Percentiles rank a stretch among this genome's conserved stretches.
Conservation (phyloP, 768 basidiomycete species). For the Mycena metata region DNA sequence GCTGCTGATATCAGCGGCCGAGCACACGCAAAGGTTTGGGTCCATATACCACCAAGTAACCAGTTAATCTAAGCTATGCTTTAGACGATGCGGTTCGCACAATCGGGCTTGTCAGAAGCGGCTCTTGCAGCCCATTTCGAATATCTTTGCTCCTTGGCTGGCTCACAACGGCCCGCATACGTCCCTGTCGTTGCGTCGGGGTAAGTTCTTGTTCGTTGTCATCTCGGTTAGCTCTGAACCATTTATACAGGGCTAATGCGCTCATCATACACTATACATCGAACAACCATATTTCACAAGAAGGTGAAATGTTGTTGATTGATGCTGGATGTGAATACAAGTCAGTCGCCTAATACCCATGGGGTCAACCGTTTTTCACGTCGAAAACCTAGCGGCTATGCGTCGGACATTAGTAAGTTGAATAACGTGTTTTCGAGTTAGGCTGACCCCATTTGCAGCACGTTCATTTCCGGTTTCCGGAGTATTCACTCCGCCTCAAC, state of each 20-base stretch:
- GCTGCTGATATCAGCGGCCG: conserved; percentile 91
- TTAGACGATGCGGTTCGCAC: conserved; percentile 87
- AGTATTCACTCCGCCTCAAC: conserved; percentile 81
- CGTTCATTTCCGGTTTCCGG: conserved; percentile 92
- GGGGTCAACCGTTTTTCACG: conserved; percentile 9
- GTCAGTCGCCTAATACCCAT: conserved; percentile 55
- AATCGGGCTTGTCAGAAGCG: conserved; percentile 69
- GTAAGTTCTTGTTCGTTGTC: conserved; percentile 54
- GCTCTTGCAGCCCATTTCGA: conserved; percentile 88
- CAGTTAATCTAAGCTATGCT: not conserved
- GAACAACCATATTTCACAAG: conserved; percentile 83
- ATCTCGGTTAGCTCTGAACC: conserved; percentile 7
- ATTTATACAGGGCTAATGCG: conserved; percentile 76
- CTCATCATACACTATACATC: conserved; percentile 95
- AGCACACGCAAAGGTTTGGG: conserved; percentile 84
- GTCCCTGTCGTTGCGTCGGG: conserved; percentile 98
- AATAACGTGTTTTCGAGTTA: conserved; percentile 10
- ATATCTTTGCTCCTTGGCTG: conserved; percentile 83
- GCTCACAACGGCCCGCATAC: conserved; percentile 92
- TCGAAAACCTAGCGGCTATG: conserved; percentile 76
- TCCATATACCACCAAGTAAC: not conserved
- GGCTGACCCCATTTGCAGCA: conserved; percentile 57
- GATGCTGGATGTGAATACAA: conserved; percentile 96
- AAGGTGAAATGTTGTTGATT: conserved; percentile 84
- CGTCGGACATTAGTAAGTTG: conserved; percentile 91